Evolutionary conservation across 2,329 filamentous ascomycete genomes (phyloP).

Genomic region (Cladophialophora bantiana): DNA sequence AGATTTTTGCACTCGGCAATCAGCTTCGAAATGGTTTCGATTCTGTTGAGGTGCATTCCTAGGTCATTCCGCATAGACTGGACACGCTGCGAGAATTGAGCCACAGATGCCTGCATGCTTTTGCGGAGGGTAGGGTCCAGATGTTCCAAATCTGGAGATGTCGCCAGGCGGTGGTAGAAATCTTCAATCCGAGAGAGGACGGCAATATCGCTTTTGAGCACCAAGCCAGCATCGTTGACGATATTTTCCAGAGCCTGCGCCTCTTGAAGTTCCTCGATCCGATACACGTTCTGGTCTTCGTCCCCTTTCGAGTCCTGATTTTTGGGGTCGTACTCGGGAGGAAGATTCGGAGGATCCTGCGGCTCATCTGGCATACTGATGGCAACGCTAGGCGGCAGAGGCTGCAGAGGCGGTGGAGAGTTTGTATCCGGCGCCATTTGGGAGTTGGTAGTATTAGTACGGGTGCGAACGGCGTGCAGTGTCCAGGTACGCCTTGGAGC

Average conservation of each 20-base stretch:
- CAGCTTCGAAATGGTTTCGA: slow-evolving; percentile 38
- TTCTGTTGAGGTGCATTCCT: slow-evolving; percentile 39
- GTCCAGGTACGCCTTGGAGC: slow-evolving; percentile 12
- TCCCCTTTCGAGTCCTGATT: slow-evolving; percentile 6
- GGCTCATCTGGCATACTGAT: slow-evolving; percentile 6
- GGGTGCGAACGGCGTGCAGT: not conserved
- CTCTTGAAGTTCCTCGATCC: slow-evolving; percentile 44
- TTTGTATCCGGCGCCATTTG: not conserved
- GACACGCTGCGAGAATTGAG: slow-evolving; percentile 39
- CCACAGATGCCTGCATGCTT: slow-evolving; percentile 22
- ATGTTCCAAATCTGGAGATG: not conserved
- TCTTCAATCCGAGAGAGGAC: slow-evolving; percentile 42
- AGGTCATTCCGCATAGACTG: slow-evolving; percentile 39
- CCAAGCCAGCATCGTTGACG: slow-evolving; percentile 45
- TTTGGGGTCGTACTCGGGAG: slow-evolving; percentile 23
- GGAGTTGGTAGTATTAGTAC: not conserved
- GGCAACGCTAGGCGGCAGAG: slow-evolving; percentile 1
- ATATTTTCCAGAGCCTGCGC: slow-evolving; percentile 51
- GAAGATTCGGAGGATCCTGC: slow-evolving; percentile 12
- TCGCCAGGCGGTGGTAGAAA: slow-evolving; percentile 34
- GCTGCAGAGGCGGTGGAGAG: not conserved
- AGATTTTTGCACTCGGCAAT: slow-evolving; percentile 41
- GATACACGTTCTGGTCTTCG: slow-evolving; percentile 36
- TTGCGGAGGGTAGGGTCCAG: not conserved
- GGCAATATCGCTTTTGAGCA: slow-evolving; percentile 45